Evolutionary conservation across 176 grass and related monocot species (phyloP), one percentile per base, ranked within the genome.

Genomic region (Leersia perrieri): DNA sequence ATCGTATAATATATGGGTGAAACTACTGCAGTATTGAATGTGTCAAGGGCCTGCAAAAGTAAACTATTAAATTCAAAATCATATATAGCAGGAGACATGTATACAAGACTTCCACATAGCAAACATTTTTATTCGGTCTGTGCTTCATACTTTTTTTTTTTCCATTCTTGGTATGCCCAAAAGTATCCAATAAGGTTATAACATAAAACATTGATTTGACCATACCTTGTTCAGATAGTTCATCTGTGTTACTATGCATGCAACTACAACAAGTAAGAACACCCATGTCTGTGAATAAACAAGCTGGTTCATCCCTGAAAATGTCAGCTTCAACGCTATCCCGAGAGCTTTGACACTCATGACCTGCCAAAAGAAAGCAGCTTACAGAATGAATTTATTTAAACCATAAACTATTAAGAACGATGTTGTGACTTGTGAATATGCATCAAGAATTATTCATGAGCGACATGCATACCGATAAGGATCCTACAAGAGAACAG

Each of bases 201-300:
- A 53, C 34, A 72, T 29, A 58, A 66, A 40, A n/a, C n/a, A n/a
- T n/a, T 3, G 60, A n/a, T n/a, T 78, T 66, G 29, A 78, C 18
- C 67, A 58, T 92, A 98, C 95, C 95, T 98, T 98, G 77, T 98
- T 98, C 49, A 98, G 90, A 88, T 98, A 98, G 83, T 94, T 98
- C 92, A 98, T 94, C 74, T 98, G 95, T 23, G 86, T 94, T 82
- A 93, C 79, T 63, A 98, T 84, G 73, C 95, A 98, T 71, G 86
- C 53, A 40, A 92, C 36, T 51, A 98, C 95, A 70, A 98, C 77
- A 85, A 98, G 73, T 67, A 76, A 81, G 70, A 98, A 98, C 44
- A 90, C 85, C 95, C 95, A 98, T 57, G 92, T 94, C 89, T 98
- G 95, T 39, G 92, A 75, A 93, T 94, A 98, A 61, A 92, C 74